A percentile compares a stretch with the other conserved stretches of the same genome.
Conservation (phyloP, 2,329 filamentous ascomycete genomes). For the Fusarium redolens region DNA sequence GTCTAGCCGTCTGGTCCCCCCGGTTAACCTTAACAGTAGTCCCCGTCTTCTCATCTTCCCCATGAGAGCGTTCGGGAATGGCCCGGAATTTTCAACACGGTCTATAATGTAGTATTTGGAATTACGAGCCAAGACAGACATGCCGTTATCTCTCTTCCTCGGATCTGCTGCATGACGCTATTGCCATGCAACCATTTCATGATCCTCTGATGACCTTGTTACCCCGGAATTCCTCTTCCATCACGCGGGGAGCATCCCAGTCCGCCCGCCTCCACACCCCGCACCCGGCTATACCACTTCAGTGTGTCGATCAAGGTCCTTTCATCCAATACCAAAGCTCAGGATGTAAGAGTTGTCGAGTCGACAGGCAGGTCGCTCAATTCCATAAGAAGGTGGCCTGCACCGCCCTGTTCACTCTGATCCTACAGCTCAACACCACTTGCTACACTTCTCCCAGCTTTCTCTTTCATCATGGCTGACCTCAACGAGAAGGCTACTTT, state of each 20-base stretch:
- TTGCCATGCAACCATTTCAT: not conserved
- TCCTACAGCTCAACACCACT: not conserved
- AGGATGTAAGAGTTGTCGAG: too few relatives aligned
- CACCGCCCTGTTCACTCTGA: not conserved
- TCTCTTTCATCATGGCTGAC: not conserved
- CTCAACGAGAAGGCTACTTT: not conserved
- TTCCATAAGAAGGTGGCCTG: not conserved
- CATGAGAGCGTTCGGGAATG: not conserved
- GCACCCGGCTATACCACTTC: not conserved
- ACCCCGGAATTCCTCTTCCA: not conserved
- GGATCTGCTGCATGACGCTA: not conserved
- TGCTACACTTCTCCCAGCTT: too few relatives aligned
- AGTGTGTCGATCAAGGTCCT: not conserved
- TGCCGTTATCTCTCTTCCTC: not conserved
- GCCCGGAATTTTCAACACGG: rapidly evolving
- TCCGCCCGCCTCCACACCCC: not conserved
- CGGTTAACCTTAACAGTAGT: not conserved
- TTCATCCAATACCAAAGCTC: not conserved
- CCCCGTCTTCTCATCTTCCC: rapidly evolving
- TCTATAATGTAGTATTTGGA: not conserved
- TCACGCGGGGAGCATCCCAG: not conserved
- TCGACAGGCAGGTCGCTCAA: not conserved
- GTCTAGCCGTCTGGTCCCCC: not conserved
- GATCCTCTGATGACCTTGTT: not conserved
- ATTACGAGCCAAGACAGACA: not conserved